Base-by-base conservation (phyloP, 345 rosid species). In the Rhizophora apiculata region DNA sequence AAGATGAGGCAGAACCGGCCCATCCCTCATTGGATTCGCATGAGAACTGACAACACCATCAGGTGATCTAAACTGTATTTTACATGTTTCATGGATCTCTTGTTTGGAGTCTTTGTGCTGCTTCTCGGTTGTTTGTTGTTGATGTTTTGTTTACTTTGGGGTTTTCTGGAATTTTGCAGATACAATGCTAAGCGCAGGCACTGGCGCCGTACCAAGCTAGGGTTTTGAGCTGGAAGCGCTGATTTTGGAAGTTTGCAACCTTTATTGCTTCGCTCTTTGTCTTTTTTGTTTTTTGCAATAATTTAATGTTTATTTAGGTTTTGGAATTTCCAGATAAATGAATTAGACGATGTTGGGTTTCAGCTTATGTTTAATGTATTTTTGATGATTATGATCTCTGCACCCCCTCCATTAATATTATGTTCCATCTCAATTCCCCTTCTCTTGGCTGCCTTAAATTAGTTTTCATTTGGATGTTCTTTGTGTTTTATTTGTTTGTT, bases 1-100 rank as follows among this genome's bases (percentile, higher is more conserved):
- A 88, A 88, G 86, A 88, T 88, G 93, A 79, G 93, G 76, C 93
- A 88, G 79, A 88, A 88, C 74, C 73, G 90, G 80, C 93, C 93
- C 6, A 86, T 88, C 61, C 93, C 90, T 48, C 81, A 86, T 75
- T 88, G 93, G 93, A 86, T 88, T 21, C 90, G 90, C 53, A 71
- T 83, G 87, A 75, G 87, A 55, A 86, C 93, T 11, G 93, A 86
- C 67, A 88, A 86, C 73, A 84, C 93, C 57, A 88, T 88, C 77
- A 76, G 92, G 90, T 85, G 24, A 15, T 32, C 22, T 43, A 13
- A 43, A 43, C 49, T 43, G 49, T 9, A 39, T 11, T 11, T 39
- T 13, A 43, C 49, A 3, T 15, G 49, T 3, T 43, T 43, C 1
- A 3, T 3, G 49, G 18, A 24, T 3, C 24, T 39, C 8, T 2